Percentiles rank a stretch among this genome's conserved stretches.
These are phyloP conservation scores for Luzula sylvatica DNA, from an alignment of 176 grass and related monocot genomes.

Conservation along the genomic window DNA sequence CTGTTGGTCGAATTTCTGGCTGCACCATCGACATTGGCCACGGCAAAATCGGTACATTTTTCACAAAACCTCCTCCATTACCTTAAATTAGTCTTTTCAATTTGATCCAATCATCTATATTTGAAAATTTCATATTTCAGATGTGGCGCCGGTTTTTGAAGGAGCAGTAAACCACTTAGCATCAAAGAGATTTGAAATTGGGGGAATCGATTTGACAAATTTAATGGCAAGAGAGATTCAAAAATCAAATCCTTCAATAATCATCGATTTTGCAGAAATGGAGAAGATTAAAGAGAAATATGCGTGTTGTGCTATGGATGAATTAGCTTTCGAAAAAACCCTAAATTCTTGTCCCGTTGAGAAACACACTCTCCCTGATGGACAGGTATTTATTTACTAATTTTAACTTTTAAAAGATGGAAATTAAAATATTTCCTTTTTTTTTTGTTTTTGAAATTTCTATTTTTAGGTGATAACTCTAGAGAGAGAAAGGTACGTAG, in stretches of 20 bases:
- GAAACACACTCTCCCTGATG: constrained; percentile 92
- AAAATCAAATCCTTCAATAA: constrained; percentile 71
- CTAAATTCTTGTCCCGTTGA: constrained; percentile 49
- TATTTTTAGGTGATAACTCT: no score
- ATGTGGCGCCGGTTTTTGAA: constrained; percentile 93
- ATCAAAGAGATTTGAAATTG: constrained; percentile 85
- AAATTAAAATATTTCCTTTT: no score
- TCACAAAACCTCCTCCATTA: background rate
- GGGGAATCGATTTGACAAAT: constrained; percentile 88
- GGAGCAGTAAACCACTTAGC: constrained; percentile 94
- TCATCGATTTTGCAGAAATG: constrained; percentile 71
- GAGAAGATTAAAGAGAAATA: constrained; percentile 88
- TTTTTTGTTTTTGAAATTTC: no score
- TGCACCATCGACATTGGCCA: constrained; percentile 96
- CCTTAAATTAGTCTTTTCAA: background rate
- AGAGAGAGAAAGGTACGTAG: constrained; percentile 39
- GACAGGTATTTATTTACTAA: constrained; percentile 41
- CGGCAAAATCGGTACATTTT: constrained; percentile 78
- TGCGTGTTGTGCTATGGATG: constrained; percentile 66
- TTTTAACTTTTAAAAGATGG: no score
- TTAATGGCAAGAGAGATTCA: constrained; percentile 67
- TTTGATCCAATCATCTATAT: background rate
- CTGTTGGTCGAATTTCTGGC: constrained; percentile 89
- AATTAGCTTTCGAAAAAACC: constrained; percentile 52
- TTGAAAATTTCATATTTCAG: no score